phyloP scores from a whole-genome alignment of 2,329 filamentous ascomycete genomes.

The Fusarium oligoseptatum region DNA sequence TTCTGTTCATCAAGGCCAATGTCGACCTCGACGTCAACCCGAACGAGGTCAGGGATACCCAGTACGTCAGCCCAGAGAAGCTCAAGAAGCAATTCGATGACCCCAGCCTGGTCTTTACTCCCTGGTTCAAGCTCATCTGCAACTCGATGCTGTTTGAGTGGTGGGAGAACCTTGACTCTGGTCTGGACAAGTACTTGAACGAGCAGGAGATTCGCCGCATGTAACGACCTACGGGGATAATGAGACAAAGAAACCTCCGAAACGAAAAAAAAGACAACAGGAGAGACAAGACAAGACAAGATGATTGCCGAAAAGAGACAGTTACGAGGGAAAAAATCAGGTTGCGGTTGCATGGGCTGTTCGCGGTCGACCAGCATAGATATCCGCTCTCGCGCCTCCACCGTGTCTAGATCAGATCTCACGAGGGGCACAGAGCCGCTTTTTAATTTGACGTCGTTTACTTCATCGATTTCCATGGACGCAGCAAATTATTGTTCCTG shows the following conservation, averaged over 20 bases:
- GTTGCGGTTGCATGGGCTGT: slow-evolving; percentile 28
- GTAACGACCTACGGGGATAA: slow-evolving; percentile 16
- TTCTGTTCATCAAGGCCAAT: slow-evolving; percentile 96
- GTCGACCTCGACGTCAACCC: slow-evolving; percentile 85
- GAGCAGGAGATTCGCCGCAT: slow-evolving; percentile 92
- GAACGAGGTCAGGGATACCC: slow-evolving; percentile 89
- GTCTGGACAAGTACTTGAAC: slow-evolving; percentile 86
- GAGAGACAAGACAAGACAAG: not conserved
- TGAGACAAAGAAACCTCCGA: slow-evolving; percentile 13
- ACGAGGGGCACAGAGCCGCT: slow-evolving; percentile 23
- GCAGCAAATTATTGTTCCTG: not conserved
- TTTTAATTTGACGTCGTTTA: slow-evolving; percentile 42
- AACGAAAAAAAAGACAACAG: not conserved
- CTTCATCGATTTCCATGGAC: not conserved
- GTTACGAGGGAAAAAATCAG: slow-evolving; percentile 6
- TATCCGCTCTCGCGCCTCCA: slow-evolving; percentile 42
- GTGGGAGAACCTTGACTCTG: slow-evolving; percentile 88
- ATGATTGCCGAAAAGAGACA: slow-evolving; percentile 4
- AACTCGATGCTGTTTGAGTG: slow-evolving; percentile 97
- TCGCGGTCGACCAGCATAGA: slow-evolving; percentile 45
- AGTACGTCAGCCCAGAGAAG: slow-evolving; percentile 86
- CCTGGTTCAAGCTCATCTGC: slow-evolving; percentile 99
- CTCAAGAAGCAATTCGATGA: slow-evolving; percentile 89
- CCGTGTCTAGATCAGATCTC: slow-evolving; percentile 4
- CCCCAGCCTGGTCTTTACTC: slow-evolving; percentile 86